These are phyloP conservation scores for Phytophthora citricola DNA, from an alignment of 352 stramenopile species.

Conservation along the genomic window DNA sequence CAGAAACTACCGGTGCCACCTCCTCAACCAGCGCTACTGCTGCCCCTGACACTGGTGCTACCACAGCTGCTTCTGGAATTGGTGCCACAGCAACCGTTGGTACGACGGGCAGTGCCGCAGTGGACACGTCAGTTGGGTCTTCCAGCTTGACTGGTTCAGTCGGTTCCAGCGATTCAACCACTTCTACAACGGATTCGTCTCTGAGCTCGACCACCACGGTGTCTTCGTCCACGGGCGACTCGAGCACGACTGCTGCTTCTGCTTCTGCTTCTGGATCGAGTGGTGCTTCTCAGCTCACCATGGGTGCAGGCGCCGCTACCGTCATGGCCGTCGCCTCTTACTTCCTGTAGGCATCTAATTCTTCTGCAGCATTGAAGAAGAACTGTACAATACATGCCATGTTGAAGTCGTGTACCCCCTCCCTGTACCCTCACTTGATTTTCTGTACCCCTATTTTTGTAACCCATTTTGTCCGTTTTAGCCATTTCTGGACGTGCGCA, in stretches of 20 bases:
- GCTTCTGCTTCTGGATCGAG: constrained; percentile 26
- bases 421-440: constrained; percentile 3
- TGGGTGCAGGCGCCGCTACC: constrained; percentile 14
- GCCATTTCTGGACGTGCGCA: constrained; percentile 17
- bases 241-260: constrained; percentile 6
- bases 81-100: constrained; percentile 9
- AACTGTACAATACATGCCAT: too few species aligned
- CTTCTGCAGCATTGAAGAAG: too few species aligned
- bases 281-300: constrained; percentile 25
- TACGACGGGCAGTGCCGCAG: constrained; percentile 1
- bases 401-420: background rate
- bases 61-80: constrained; percentile 7
- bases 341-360: constrained; percentile 26
- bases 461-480: constrained; percentile 15
- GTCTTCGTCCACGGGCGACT: constrained; percentile 18
- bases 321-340: constrained; percentile 19
- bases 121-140: background rate
- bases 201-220: background rate
- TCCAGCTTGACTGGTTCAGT: too few species aligned
- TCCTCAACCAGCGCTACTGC: background rate
- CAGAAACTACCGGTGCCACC: constrained; percentile 1
- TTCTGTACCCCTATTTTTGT: background rate
- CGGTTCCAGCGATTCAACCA: constrained; percentile 2
- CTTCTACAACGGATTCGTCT: constrained; percentile 16
- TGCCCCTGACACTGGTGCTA: background rate